These are phyloP conservation scores for Neoscytalidium dimidiatum DNA, from an alignment of 2,329 filamentous ascomycete species.

Conservation along the genomic window DNA sequence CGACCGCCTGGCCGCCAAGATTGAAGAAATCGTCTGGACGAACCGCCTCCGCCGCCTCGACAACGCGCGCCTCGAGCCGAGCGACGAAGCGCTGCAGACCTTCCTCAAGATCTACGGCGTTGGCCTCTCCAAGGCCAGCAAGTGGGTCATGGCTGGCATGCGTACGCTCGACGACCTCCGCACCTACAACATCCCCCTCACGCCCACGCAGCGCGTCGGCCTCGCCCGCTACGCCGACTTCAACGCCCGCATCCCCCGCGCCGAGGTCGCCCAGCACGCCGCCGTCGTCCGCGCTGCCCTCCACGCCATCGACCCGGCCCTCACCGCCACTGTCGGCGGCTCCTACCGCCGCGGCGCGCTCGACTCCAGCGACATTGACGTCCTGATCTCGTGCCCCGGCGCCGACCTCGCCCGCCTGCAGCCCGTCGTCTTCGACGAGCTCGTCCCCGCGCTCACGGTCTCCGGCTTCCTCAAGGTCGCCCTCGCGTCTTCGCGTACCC, in stretches of 20 bases:
- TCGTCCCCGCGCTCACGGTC: slow-evolving; percentile 64
- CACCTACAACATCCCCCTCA: slow-evolving; percentile 60
- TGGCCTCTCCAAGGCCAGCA: slow-evolving; percentile 67
- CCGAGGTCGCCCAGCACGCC: slow-evolving; percentile 72
- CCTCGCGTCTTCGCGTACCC: slow-evolving; percentile 62
- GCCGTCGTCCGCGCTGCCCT: slow-evolving; percentile 63
- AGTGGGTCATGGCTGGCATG: slow-evolving; percentile 76
- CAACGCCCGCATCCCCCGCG: slow-evolving; percentile 72
- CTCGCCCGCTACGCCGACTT: slow-evolving; percentile 81
- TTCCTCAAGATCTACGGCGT: slow-evolving; percentile 83
- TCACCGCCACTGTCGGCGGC: slow-evolving; percentile 75
- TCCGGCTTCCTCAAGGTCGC: slow-evolving; percentile 68
- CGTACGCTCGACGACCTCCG: slow-evolving; percentile 72
- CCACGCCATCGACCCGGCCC: slow-evolving; percentile 59
- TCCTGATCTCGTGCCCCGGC: slow-evolving; percentile 72
- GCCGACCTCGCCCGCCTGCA: slow-evolving; percentile 57
- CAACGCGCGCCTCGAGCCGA: slow-evolving; percentile 65
- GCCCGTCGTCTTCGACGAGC: slow-evolving; percentile 60
- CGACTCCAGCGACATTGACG: slow-evolving; percentile 79
- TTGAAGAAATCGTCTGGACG: slow-evolving; percentile 83
- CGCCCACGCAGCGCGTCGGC: slow-evolving; percentile 70
- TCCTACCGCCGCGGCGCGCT: slow-evolving; percentile 80
- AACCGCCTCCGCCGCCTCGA: slow-evolving; percentile 72
- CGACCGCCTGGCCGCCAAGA: slow-evolving; percentile 73
- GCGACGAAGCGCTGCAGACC: slow-evolving; percentile 63